These are phyloP conservation scores for Saturnispora sanitii DNA, from an alignment of 805 yeast genomes.

Conservation along the genomic window DNA sequence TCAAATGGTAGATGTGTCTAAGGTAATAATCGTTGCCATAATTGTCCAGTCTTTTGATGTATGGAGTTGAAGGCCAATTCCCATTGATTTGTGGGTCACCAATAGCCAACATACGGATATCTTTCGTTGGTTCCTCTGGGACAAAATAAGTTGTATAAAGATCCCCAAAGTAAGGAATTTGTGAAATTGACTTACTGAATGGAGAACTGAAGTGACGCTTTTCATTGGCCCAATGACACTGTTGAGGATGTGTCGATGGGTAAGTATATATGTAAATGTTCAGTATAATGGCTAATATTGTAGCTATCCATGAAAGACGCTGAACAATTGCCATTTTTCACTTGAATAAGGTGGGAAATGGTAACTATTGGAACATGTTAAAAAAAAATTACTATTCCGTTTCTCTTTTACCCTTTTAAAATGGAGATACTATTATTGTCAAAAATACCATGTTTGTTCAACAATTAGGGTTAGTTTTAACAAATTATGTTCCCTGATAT, in stretches of 20 bases:
- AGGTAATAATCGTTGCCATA: slow-evolving; percentile 84
- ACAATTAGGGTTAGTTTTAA: too few relatives aligned
- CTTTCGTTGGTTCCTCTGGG: slow-evolving; percentile 15
- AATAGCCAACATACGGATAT: slow-evolving; percentile 62
- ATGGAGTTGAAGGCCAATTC: slow-evolving; percentile 59
- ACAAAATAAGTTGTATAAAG: slow-evolving; percentile 23
- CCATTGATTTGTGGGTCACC: slow-evolving; percentile 99
- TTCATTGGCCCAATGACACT: slow-evolving; percentile 52
- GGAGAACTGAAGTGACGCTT: slow-evolving; percentile 19
- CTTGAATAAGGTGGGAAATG: background rate
- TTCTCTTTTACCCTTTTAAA: too few relatives aligned
- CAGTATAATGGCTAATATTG: slow-evolving; percentile 34
- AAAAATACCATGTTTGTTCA: too few relatives aligned
- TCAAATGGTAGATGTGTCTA: slow-evolving; percentile 67
- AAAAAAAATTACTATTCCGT: too few relatives aligned
- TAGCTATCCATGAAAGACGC: slow-evolving; percentile 20
- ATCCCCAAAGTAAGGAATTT: slow-evolving; percentile 29
- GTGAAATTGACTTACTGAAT: slow-evolving; percentile 10
- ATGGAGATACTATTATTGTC: too few relatives aligned
- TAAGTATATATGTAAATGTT: slow-evolving; percentile 67
- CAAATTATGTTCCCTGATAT: too few relatives aligned
- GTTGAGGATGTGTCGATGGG: slow-evolving; percentile 47
- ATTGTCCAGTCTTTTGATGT: slow-evolving; percentile 68
- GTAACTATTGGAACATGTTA: too few relatives aligned
- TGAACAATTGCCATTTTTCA: slow-evolving; percentile 2